These are phyloP conservation scores for Acephala macrosclerotiorum DNA, from an alignment of 2,329 filamentous ascomycete species.

Conservation along the genomic window DNA sequence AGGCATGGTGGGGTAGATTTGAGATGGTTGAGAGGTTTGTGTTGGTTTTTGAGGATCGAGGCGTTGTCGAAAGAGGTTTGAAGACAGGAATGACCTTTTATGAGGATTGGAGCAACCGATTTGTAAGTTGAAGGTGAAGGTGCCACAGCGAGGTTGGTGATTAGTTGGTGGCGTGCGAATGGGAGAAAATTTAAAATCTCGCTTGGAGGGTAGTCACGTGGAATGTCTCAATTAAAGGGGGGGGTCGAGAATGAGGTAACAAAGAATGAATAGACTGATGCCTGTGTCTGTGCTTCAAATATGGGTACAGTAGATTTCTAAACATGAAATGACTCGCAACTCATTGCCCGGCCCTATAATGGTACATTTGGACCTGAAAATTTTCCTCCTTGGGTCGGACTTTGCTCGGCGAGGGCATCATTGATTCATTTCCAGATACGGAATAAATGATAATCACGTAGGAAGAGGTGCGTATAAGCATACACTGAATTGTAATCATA, in stretches of 20 bases:
- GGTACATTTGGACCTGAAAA: too few species aligned
- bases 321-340: neutral
- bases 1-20: conserved; percentile 30
- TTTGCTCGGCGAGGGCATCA: too few species aligned
- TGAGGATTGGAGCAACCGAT: neutral
- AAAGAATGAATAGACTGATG: neutral
- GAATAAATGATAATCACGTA: too few species aligned
- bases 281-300: neutral
- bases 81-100: neutral
- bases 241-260: neutral
- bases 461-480: too few species aligned
- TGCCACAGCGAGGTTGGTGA: neutral
- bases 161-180: conserved; percentile 3
- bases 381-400: too few species aligned
- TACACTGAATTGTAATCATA: too few species aligned
- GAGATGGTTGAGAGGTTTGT: too few species aligned
- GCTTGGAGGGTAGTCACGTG: conserved; percentile 1
- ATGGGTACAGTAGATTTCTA: neutral
- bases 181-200: conserved; percentile 5
- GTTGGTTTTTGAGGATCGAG: neutral
- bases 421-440: too few species aligned
- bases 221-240: neutral
- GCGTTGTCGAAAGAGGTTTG: neutral
- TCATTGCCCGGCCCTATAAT: too few species aligned
- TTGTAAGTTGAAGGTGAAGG: neutral